Conservation (phyloP, 1,284 basidiomycete species). For the Ceratobasidium sp. region DNA sequence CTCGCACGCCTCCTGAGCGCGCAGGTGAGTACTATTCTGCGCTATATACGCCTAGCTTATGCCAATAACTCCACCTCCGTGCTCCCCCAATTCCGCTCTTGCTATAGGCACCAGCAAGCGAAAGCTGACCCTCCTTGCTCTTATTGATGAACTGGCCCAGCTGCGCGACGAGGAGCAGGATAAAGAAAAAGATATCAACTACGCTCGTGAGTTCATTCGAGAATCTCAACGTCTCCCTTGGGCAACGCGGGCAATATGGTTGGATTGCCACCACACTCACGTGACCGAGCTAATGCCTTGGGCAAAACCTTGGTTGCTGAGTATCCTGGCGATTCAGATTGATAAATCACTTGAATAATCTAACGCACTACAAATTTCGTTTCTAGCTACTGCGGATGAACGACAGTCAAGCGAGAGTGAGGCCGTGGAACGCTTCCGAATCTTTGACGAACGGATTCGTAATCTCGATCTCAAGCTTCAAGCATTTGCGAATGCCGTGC, state of each 20-base stretch:
- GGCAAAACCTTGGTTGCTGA: background rate
- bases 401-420: background rate
- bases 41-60: background rate
- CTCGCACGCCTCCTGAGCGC: conserved; percentile 23
- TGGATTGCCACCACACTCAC: background rate
- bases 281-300: background rate
- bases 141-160: conserved; percentile 66
- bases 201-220: conserved; percentile 24
- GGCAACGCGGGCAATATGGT: background rate
- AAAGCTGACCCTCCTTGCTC: conserved; percentile 69
- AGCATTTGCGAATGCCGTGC: conserved; percentile 43
- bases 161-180: conserved; percentile 57
- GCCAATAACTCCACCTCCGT: background rate
- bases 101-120: conserved; percentile 52
- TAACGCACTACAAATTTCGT: background rate
- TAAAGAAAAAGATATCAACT: conserved; percentile 49
- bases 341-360: background rate
- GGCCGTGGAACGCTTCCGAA: background rate
- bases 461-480: conserved; percentile 43
- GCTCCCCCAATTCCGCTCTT: background rate
- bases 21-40: background rate
- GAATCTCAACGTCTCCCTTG: background rate
- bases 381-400: conserved; percentile 9
- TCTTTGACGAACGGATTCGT: background rate
- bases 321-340: background rate